These are phyloP conservation scores for Avena sativa DNA, from an alignment of 176 grass and related monocot genomes.

Conservation along the genomic window DNA sequence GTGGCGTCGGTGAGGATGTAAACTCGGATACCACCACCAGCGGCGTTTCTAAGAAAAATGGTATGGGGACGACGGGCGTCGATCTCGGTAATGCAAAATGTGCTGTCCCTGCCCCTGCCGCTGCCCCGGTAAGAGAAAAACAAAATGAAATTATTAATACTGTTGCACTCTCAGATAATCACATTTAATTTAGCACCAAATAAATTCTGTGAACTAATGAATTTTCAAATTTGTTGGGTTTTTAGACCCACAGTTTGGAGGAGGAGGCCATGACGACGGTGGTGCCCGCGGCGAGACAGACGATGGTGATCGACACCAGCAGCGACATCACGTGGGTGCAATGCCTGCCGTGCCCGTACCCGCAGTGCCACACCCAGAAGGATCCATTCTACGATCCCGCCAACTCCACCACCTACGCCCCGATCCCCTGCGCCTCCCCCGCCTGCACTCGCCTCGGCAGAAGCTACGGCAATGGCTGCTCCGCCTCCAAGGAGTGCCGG, in stretches of 20 bases:
- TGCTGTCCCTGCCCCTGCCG: too few species aligned
- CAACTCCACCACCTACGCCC: not conserved
- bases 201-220: too few species aligned
- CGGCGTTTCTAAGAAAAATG: too few species aligned
- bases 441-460: not conserved
- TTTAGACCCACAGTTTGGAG: too few species aligned
- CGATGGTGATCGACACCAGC: constrained; percentile 54
- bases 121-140: too few species aligned
- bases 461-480: not conserved
- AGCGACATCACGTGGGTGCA: constrained; percentile 66
- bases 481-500: not conserved
- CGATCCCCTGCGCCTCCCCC: not conserved
- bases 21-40: too few species aligned
- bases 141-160: too few species aligned
- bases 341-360: not conserved
- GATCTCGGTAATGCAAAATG: too few species aligned
- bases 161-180: too few species aligned
- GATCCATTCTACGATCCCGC: constrained; percentile 4
- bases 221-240: too few species aligned
- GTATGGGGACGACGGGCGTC: too few species aligned
- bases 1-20: not conserved
- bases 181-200: too few species aligned
- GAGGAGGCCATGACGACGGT: not conserved
- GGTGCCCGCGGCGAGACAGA: not conserved
- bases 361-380: not conserved